Percentiles rank a stretch among this genome's conserved stretches.
Evolutionary conservation across 257 asterid species (phyloP).

Genomic region (Fraxinus excelsior): DNA sequence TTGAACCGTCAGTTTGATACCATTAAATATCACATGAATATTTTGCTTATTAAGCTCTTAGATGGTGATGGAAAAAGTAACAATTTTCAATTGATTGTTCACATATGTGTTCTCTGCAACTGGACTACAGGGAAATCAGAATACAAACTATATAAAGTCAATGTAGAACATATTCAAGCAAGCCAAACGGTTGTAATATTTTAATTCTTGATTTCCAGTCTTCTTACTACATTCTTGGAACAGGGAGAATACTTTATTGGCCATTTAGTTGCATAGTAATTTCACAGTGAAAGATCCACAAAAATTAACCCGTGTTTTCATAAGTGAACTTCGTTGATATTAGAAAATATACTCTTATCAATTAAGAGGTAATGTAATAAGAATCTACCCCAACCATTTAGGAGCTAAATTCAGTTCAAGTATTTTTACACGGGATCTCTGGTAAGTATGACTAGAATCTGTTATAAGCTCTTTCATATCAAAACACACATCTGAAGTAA

Average conservation of each 20-base stretch:
- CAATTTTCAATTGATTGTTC: background rate
- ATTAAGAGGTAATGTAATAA: too few relatives aligned
- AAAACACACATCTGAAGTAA: background rate
- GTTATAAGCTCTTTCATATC: too few relatives aligned
- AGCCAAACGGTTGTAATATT: background rate
- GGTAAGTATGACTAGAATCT: too few relatives aligned
- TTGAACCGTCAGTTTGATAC: background rate
- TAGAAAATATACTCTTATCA: too few relatives aligned
- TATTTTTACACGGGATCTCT: too few relatives aligned
- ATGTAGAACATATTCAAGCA: background rate
- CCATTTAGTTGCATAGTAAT: background rate
- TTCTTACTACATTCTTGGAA: background rate
- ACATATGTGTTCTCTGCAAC: background rate
- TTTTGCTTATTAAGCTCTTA: background rate
- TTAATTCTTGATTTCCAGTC: background rate
- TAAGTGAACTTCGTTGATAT: too few relatives aligned
- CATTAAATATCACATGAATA: background rate
- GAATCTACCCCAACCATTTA: too few relatives aligned
- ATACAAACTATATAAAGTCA: background rate
- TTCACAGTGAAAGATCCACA: background rate
- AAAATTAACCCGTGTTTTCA: background rate
- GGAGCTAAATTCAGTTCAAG: too few relatives aligned
- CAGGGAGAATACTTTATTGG: background rate
- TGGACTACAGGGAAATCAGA: background rate
- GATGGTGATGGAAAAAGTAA: background rate